A percentile compares a stretch with the other conserved stretches of the same genome.
phyloP scores from a whole-genome alignment of 805 yeast genomes.

The Starmerella riodocensis region DNA sequence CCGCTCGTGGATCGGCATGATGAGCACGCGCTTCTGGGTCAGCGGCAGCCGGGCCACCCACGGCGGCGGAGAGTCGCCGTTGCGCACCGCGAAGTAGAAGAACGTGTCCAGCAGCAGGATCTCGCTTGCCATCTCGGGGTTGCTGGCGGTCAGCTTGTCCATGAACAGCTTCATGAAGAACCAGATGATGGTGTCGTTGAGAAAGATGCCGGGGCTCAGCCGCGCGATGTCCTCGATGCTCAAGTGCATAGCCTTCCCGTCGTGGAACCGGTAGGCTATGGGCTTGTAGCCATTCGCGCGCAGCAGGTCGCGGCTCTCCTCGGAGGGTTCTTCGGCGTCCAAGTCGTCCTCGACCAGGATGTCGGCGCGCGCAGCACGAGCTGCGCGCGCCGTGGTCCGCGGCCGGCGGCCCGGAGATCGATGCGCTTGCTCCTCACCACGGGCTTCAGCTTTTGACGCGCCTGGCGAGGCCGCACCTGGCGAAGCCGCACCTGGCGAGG shows the following conservation, averaged over 20 bases:
- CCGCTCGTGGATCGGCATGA: conserved; percentile 70
- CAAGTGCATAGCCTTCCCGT: conserved; percentile 43
- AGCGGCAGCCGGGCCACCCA: conserved; percentile 69
- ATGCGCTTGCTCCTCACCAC: too few relatives aligned
- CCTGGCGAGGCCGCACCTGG: too few relatives aligned
- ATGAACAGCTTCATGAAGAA: conserved; percentile 44
- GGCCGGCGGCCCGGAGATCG: conserved; percentile 1
- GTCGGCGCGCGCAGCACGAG: too few relatives aligned
- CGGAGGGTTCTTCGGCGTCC: conserved; percentile 14
- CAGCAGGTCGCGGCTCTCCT: conserved; percentile 7
- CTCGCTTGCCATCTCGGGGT: conserved; percentile 28
- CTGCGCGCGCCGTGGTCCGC: neutral
- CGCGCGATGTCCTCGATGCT: conserved; percentile 64
- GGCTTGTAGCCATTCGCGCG: conserved; percentile 4
- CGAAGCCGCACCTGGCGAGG: too few relatives aligned
- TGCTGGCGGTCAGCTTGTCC: conserved; percentile 24
- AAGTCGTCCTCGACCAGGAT: neutral
- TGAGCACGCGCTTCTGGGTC: conserved; percentile 43
- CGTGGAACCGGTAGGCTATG: conserved; percentile 31
- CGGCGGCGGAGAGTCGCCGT: conserved; percentile 34
- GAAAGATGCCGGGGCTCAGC: conserved; percentile 68
- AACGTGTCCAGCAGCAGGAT: conserved; percentile 64
- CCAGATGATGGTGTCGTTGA: conserved; percentile 79
- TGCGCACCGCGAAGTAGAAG: conserved; percentile 52
- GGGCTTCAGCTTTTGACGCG: too few relatives aligned